Evolutionary conservation across 768 basidiomycete species (phyloP).

Genomic region (Candolleomyces efflorescens): DNA sequence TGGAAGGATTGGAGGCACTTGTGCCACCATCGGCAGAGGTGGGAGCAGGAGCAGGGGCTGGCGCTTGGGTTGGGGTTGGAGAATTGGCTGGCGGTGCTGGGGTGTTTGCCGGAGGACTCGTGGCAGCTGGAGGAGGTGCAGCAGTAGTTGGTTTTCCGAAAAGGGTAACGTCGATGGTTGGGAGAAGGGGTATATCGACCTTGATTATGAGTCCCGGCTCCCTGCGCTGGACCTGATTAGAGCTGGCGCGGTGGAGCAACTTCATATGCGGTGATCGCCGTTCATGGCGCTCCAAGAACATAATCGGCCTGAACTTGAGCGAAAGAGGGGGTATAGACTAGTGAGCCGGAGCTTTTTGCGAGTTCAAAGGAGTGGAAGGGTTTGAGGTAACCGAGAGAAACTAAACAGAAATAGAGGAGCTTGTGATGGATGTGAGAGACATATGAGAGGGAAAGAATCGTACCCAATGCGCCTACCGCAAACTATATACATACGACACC

Average conservation of each 20-base stretch:
- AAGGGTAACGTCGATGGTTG: not conserved
- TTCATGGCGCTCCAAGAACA: not conserved
- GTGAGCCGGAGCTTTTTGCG: not conserved
- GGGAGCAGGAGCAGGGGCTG: not conserved
- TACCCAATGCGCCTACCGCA: not conserved
- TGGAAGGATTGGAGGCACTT: constrained; percentile 7
- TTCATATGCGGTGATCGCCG: not conserved
- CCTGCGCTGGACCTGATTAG: not conserved
- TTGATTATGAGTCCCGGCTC: not conserved
- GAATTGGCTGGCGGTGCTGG: constrained; percentile 10
- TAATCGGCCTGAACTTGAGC: not conserved
- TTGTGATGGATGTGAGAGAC: not conserved
- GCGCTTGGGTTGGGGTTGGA: not conserved
- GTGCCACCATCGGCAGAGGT: constrained; percentile 6
- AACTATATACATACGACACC: not conserved
- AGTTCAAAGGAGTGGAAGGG: constrained; percentile 3
- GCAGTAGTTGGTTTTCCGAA: not conserved
- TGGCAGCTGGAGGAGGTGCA: constrained; percentile 4
- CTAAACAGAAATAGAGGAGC: not conserved
- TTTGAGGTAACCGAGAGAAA: not conserved
- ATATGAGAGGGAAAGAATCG: not conserved
- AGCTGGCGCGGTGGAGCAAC: not conserved
- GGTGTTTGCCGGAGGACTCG: constrained; percentile 12
- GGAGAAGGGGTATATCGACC: not conserved
- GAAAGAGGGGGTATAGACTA: not conserved